A percentile compares a stretch with the other conserved stretches of the same genome.
These are phyloP conservation scores for Chlorella variabilis DNA, from an alignment of 163 green algal species.

Conservation along the genomic window DNA sequence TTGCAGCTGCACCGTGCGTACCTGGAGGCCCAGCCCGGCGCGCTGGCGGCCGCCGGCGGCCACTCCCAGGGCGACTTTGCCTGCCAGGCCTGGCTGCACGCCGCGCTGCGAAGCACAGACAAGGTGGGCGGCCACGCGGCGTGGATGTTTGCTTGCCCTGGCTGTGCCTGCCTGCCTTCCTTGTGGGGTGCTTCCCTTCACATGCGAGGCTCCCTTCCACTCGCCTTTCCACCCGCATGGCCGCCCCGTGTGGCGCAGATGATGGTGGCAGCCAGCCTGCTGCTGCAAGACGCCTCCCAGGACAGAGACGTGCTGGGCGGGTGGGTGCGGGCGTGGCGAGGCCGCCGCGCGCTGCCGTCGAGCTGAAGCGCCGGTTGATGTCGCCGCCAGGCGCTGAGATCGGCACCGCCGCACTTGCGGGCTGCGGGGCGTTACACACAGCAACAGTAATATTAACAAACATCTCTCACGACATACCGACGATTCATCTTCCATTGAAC, in stretches of 20 bases:
- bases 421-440: no score
- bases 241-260: constrained; percentile 4
- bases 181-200: no score
- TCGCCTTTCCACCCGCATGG: no score
- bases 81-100: constrained; percentile 16
- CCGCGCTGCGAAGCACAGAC: constrained; percentile 4
- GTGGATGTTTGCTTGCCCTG: background rate
- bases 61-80: background rate
- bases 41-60: background rate
- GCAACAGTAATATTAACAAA: no score
- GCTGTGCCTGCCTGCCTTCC: no score
- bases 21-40: background rate
- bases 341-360: background rate
- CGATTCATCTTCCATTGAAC: no score
- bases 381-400: no score
- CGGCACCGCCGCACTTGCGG: no score
- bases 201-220: no score
- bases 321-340: constrained; percentile 1
- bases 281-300: constrained; percentile 5
- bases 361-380: no score
- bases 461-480: no score
- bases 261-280: constrained; percentile 10
- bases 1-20: background rate
- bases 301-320: constrained; percentile 3
- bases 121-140: background rate